Evolutionary conservation across 495 filamentous ascomycete species (phyloP).

Genomic region (Penicillium egyptiacum): DNA sequence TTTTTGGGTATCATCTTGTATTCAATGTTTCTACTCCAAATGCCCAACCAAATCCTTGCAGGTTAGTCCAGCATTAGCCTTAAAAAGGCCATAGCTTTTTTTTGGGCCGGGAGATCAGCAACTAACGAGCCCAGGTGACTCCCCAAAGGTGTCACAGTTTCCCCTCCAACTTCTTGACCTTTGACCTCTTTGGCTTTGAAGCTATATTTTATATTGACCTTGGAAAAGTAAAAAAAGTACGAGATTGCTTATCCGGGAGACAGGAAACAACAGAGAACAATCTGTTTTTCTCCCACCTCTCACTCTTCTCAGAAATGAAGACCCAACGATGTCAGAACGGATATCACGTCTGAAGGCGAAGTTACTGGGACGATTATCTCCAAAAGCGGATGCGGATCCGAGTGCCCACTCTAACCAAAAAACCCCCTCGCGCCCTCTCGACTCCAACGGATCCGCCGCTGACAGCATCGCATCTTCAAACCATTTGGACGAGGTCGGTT

Average conservation of each 20-base stretch:
- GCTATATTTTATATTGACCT: neutral
- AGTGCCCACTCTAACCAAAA: conserved; percentile 30
- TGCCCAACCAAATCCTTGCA: neutral
- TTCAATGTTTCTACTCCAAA: too few species aligned
- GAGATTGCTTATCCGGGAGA: neutral
- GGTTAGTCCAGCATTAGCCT: neutral
- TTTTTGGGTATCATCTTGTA: too few species aligned
- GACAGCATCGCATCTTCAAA: conserved; percentile 27
- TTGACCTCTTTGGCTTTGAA: neutral
- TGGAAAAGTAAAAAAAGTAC: neutral
- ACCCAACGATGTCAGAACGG: conserved; percentile 36
- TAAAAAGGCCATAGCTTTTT: conserved; percentile 6
- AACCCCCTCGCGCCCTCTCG: conserved; percentile 23
- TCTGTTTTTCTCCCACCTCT: neutral
- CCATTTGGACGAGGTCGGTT: conserved; percentile 16
- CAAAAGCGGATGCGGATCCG: conserved; percentile 36
- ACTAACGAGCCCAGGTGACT: neutral
- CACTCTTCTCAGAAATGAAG: neutral
- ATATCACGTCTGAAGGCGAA: conserved; percentile 41
- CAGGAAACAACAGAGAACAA: neutral
- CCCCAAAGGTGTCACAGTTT: neutral
- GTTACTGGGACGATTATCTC: conserved; percentile 43
- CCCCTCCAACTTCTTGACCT: neutral
- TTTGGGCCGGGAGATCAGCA: conserved; percentile 1
- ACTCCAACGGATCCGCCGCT: conserved; percentile 24